Percentiles rank a stretch among this genome's conserved stretches.
Conservation (phyloP, 2,329 filamentous ascomycete genomes). For the Metarhizium humberi region DNA sequence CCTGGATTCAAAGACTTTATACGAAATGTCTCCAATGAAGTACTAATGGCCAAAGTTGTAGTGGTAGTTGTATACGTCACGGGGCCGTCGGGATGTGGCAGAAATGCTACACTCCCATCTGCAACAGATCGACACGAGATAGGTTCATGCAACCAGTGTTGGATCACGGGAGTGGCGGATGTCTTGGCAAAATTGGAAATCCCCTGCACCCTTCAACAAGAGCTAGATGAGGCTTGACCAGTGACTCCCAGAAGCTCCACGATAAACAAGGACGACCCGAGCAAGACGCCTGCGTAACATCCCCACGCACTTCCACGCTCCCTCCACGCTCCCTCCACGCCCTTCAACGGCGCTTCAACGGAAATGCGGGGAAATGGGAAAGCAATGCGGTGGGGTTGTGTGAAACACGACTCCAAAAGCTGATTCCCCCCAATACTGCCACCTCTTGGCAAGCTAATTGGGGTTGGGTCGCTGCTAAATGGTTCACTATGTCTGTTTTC, state of each 20-base stretch:
- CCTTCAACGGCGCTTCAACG: neutral
- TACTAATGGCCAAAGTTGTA: neutral
- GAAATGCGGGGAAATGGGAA: neutral
- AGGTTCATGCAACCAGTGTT: neutral
- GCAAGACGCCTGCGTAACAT: neutral
- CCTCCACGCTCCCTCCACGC: neutral
- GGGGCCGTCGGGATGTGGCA: neutral
- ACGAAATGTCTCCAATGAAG: neutral
- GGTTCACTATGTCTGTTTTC: neutral
- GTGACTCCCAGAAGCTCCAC: neutral
- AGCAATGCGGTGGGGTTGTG: neutral
- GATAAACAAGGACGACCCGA: neutral
- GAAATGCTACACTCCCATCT: conserved; percentile 4
- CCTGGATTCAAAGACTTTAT: neutral
- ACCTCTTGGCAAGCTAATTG: neutral
- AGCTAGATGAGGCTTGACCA: neutral
- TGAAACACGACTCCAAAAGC: neutral
- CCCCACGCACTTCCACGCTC: neutral
- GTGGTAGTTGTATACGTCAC: neutral
- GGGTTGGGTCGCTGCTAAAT: neutral
- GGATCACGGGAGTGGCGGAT: neutral
- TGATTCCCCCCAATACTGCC: neutral
- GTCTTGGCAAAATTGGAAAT: neutral
- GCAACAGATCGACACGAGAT: conserved; percentile 1
- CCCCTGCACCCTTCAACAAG: neutral